These are phyloP conservation scores for Colletotrichum sublineola DNA, from an alignment of 2,329 filamentous ascomycete genomes.

Conservation along the genomic window DNA sequence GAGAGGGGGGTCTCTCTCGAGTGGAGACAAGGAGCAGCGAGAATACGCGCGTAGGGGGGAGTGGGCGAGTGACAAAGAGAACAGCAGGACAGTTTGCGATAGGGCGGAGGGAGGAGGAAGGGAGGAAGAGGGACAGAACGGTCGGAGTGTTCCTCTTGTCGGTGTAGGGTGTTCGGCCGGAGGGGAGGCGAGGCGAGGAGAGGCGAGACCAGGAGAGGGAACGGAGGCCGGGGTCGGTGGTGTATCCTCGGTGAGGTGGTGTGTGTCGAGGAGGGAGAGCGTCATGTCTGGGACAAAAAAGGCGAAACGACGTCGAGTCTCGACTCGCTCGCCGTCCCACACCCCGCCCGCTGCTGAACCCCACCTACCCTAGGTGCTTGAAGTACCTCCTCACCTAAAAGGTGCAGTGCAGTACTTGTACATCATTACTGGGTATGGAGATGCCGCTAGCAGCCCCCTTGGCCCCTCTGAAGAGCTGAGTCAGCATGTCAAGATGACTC, in stretches of 20 bases:
- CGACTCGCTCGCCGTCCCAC: slow-evolving; percentile 2
- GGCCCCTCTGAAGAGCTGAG: not conserved
- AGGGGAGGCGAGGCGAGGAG: not conserved
- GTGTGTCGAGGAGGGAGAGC: not conserved
- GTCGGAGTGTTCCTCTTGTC: slow-evolving; percentile 13
- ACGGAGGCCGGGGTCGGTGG: slow-evolving; percentile 17
- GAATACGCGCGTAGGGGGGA: not conserved
- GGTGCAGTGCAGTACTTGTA: not conserved
- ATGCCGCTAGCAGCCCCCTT: too few species aligned
- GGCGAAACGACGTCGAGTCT: slow-evolving; percentile 32
- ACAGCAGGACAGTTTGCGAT: not conserved
- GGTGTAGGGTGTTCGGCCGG: slow-evolving; percentile 1
- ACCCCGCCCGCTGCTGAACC: slow-evolving; percentile 14
- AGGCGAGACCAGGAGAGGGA: not conserved
- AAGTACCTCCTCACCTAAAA: too few species aligned
- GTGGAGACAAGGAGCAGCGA: not conserved
- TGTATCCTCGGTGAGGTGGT: slow-evolving; percentile 27
- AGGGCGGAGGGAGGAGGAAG: not conserved
- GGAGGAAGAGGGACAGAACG: not conserved
- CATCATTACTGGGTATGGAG: too few species aligned
- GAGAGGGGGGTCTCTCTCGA: not conserved
- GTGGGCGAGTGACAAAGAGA: not conserved
- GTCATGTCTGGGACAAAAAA: slow-evolving; percentile 8
- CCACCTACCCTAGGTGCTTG: slow-evolving; percentile 10
- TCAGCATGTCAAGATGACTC: not conserved